phyloP scores from a whole-genome alignment of 768 basidiomycete genomes.

The Butyriboletus loyo region DNA sequence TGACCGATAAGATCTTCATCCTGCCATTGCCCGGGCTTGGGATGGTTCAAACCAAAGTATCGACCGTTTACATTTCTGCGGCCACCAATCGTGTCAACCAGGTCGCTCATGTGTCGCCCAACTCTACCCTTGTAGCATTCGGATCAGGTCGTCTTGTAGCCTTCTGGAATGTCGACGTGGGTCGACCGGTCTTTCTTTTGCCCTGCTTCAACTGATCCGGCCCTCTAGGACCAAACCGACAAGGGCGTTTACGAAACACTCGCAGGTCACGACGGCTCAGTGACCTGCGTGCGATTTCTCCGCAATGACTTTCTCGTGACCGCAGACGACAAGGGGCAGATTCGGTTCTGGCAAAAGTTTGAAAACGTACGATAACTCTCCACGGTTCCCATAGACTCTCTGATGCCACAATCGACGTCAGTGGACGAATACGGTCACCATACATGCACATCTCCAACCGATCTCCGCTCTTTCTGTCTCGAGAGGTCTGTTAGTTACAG shows the following conservation, averaged over 20 bases:
- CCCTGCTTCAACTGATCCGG: constrained; percentile 1
- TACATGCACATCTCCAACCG: constrained; percentile 64
- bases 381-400: constrained; percentile 7
- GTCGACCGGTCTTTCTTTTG: constrained; percentile 13
- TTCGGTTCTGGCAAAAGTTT: constrained; percentile 58
- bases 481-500: constrained; percentile 58
- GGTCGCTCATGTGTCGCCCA: constrained; percentile 35
- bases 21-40: too few relatives aligned
- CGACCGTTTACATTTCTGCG: constrained; percentile 44
- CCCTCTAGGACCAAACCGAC: constrained; percentile 44
- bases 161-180: constrained; percentile 55
- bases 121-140: constrained; percentile 46
- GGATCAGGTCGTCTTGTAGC: constrained; percentile 55
- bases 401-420: constrained; percentile 28
- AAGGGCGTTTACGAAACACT: constrained; percentile 66
- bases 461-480: constrained; percentile 64
- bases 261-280: constrained; percentile 65
- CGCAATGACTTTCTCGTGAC: constrained; percentile 52
- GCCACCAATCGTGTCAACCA: constrained; percentile 46
- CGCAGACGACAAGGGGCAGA: constrained; percentile 71
- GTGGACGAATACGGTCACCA: constrained; percentile 51
- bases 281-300: constrained; percentile 77
- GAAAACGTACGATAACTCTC: constrained; percentile 20
- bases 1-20: constrained; percentile 16
- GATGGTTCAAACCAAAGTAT: constrained; percentile 13